These are phyloP conservation scores for Monilinia fructicola DNA, from an alignment of 2,329 filamentous ascomycete species.

Conservation along the genomic window DNA sequence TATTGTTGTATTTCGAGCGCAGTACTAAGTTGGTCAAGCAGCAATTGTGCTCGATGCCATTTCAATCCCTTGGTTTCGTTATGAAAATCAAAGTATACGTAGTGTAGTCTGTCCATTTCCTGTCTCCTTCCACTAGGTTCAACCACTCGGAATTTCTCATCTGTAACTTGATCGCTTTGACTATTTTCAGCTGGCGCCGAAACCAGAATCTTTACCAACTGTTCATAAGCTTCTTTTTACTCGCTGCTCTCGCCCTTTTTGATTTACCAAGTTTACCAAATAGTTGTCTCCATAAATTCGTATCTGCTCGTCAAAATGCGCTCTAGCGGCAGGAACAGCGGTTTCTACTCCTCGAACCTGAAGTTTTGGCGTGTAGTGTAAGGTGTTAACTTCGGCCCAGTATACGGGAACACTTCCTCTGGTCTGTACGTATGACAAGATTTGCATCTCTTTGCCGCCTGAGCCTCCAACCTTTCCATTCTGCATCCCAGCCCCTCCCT, in stretches of 20 bases:
- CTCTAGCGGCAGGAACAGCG: slow-evolving; percentile 73
- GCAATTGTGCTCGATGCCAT: slow-evolving; percentile 86
- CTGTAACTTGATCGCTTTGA: slow-evolving; percentile 63
- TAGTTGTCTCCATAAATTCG: slow-evolving; percentile 93
- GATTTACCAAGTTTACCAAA: slow-evolving; percentile 95
- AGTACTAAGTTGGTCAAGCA: slow-evolving; percentile 78
- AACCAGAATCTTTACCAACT: slow-evolving; percentile 76
- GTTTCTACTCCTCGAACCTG: slow-evolving; percentile 83
- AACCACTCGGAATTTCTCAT: slow-evolving; percentile 80
- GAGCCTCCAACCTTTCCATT: slow-evolving; percentile 64
- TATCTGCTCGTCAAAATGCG: slow-evolving; percentile 94
- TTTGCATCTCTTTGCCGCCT: slow-evolving; percentile 73
- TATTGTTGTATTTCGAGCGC: slow-evolving; percentile 80
- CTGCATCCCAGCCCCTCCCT: slow-evolving; percentile 71
- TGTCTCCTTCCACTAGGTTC: slow-evolving; percentile 59
- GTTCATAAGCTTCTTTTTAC: slow-evolving; percentile 96
- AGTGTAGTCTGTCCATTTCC: slow-evolving; percentile 82
- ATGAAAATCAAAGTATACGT: slow-evolving; percentile 98
- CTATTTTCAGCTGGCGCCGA: slow-evolving; percentile 65
- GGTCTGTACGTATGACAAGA: slow-evolving; percentile 94
- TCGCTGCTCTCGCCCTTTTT: slow-evolving; percentile 83
- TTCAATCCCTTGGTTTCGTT: slow-evolving; percentile 93
- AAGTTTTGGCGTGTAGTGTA: slow-evolving; percentile 87
- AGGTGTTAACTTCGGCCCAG: slow-evolving; percentile 93
- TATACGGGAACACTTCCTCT: slow-evolving; percentile 93